phyloP scores from a whole-genome alignment of 148 eudicot genomes.

The Nepenthes gracilis region DNA sequence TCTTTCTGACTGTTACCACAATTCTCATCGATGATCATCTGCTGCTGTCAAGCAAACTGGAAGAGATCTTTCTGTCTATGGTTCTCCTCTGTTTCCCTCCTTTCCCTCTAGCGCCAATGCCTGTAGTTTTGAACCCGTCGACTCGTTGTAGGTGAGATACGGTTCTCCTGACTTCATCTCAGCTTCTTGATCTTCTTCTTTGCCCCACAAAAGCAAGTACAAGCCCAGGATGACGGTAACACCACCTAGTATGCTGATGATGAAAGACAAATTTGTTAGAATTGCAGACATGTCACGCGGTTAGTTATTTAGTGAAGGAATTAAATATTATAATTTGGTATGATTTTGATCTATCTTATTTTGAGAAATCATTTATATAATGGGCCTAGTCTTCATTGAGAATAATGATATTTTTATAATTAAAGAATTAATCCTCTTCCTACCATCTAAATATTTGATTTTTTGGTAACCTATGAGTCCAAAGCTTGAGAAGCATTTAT shows the following conservation, averaged over 20 bases:
- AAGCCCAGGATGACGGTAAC: slow-evolving; percentile 41
- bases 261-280: not conserved
- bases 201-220: slow-evolving; percentile 63
- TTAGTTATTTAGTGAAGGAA: not conserved
- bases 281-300: not conserved
- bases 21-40: no score
- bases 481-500: no score
- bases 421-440: no score
- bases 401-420: no score
- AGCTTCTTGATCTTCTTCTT: slow-evolving; percentile 28
- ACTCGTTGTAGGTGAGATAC: slow-evolving; percentile 7
- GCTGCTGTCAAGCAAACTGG: no score
- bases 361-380: no score
- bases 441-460: no score
- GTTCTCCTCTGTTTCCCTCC: not conserved
- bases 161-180: slow-evolving; percentile 16
- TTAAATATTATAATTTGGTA: not conserved
- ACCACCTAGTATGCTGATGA: slow-evolving; percentile 53
- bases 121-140: slow-evolving; percentile 6
- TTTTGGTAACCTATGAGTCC: no score
- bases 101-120: slow-evolving; percentile 9
- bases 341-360: no score
- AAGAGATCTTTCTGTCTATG: no score
- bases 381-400: no score
- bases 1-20: no score